Conservation (phyloP, 2,329 filamentous ascomycete genomes). For the Esteya vermicola region DNA sequence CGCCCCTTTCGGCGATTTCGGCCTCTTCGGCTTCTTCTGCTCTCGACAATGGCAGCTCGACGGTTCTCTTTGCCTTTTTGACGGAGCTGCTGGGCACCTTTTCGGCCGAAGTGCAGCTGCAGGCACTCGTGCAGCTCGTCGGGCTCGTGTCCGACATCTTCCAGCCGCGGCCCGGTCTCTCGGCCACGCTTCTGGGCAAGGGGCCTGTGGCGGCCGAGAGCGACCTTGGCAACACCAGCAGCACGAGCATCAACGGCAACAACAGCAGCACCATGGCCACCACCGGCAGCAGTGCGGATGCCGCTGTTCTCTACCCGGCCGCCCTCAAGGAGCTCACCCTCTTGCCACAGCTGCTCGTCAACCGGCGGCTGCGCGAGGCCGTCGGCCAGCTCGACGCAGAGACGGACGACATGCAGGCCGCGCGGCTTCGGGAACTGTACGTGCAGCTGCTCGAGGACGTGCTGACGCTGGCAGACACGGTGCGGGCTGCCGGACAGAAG, state of each 20-base stretch:
- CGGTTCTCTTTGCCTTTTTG: not conserved
- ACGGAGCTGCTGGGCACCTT: slow-evolving; percentile 61
- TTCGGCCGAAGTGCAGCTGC: slow-evolving; percentile 59
- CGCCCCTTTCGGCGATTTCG: no score
- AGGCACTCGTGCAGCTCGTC: slow-evolving; percentile 64
- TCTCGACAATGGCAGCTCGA: no score
- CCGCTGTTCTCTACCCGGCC: slow-evolving; percentile 33
- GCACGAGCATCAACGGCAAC: not conserved
- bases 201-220: slow-evolving; percentile 21
- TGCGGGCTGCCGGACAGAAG: slow-evolving; percentile 26
- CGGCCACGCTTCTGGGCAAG: slow-evolving; percentile 53
- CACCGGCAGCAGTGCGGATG: slow-evolving; percentile 5
- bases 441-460: slow-evolving; percentile 53
- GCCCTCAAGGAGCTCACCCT: slow-evolving; percentile 41
- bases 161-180: slow-evolving; percentile 58
- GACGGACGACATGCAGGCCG: slow-evolving; percentile 52
- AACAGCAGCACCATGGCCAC: no score
- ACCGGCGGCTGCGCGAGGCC: slow-evolving; percentile 40
- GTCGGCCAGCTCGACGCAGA: slow-evolving; percentile 42
- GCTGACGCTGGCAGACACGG: slow-evolving; percentile 48
- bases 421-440: slow-evolving; percentile 55
- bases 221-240: slow-evolving; percentile 7
- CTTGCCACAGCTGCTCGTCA: slow-evolving; percentile 42
- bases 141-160: slow-evolving; percentile 63
- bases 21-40: no score